Base-by-base conservation (phyloP, 176 grass and related monocot species). In the Ananas comosus region DNA sequence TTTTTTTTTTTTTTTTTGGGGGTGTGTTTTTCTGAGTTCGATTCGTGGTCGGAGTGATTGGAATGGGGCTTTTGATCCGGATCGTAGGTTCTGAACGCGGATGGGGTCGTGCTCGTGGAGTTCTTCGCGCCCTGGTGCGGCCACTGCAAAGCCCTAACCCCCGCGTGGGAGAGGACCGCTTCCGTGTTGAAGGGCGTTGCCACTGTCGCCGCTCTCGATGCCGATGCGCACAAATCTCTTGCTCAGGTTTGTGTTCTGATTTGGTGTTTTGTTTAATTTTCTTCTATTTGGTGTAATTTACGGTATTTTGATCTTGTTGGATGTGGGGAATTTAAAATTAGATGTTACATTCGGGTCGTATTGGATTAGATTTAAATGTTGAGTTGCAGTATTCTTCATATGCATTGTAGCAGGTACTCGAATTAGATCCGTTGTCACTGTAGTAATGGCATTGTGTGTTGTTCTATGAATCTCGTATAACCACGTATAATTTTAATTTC, bases 41-140 rank as follows among this genome's bases (percentile, higher is more conserved):
- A 42, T 42, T 42, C 33, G 33, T 42, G 33, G 4, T 42, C 6
- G 33, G 33, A 42, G 33, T 42, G 33, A 42, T 42, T 4, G 33
- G 33, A 6, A 6, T 42, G 33, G 33, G 33, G n/a, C 7, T 61
- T n/a, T 16, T 61, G 7, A 19, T 61, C 9, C 56, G 61, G 49
- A 3, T 24, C 67, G 74, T 83, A 99, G 95, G 90, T 99, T 49
- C 64, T 99, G 82, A 83, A 91, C 29, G 72, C 95, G 66, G 93
- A 94, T 56, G 84, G 95, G 50, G 69, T 99, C 69, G 95, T 99
- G 52, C 79, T 99, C 82, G 95, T 99, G 50, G 95, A 99, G 70
- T 99, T 99, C 82, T 94, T 86, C 67, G 95, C 95, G 59, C 95
- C 95, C 49, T 99, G 90, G 95, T 99, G 95, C 65, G 95, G 95